Evolutionary conservation across 352 stramenopile species (phyloP).

Genomic region (Phytophthora litchii): DNA sequence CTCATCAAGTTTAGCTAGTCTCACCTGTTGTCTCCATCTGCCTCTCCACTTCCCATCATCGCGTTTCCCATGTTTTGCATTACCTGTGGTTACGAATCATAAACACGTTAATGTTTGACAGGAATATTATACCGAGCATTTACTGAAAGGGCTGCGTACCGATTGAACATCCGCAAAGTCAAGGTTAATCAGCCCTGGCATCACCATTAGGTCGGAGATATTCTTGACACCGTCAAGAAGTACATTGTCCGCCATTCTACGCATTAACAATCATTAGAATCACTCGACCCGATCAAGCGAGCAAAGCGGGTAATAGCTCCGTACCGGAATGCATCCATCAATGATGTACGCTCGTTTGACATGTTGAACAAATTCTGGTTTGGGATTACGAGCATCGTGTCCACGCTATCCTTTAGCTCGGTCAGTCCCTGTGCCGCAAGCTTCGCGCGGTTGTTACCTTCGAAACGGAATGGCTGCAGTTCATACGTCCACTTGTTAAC

Average conservation of each 20-base stretch:
- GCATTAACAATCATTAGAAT: slow-evolving; percentile 1
- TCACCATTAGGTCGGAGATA: slow-evolving; percentile 90
- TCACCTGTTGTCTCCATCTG: slow-evolving; percentile 87
- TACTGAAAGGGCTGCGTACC: slow-evolving; percentile 33
- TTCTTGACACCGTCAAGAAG: slow-evolving; percentile 89
- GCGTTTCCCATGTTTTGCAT: slow-evolving; percentile 90
- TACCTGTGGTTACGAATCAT: slow-evolving; percentile 41
- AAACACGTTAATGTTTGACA: background rate
- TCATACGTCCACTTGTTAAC: background rate
- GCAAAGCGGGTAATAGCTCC: background rate
- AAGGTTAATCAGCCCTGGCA: slow-evolving; percentile 88
- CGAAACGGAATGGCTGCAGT: slow-evolving; percentile 78
- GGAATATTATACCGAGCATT: background rate
- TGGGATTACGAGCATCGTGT: slow-evolving; percentile 90
- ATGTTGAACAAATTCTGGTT: slow-evolving; percentile 93
- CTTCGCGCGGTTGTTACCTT: slow-evolving; percentile 83
- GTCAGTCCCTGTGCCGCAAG: slow-evolving; percentile 76
- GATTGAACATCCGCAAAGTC: slow-evolving; percentile 90
- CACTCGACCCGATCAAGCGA: background rate
- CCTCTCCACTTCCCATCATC: slow-evolving; percentile 93
- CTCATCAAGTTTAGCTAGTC: slow-evolving; percentile 3
- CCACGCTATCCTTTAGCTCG: slow-evolving; percentile 83
- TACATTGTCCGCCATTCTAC: slow-evolving; percentile 84
- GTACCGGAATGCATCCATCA: slow-evolving; percentile 88
- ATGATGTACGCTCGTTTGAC: slow-evolving; percentile 84